Base-by-base conservation (phyloP, 192 early-diverging fungal species). In the Umbelopsis sp. region DNA sequence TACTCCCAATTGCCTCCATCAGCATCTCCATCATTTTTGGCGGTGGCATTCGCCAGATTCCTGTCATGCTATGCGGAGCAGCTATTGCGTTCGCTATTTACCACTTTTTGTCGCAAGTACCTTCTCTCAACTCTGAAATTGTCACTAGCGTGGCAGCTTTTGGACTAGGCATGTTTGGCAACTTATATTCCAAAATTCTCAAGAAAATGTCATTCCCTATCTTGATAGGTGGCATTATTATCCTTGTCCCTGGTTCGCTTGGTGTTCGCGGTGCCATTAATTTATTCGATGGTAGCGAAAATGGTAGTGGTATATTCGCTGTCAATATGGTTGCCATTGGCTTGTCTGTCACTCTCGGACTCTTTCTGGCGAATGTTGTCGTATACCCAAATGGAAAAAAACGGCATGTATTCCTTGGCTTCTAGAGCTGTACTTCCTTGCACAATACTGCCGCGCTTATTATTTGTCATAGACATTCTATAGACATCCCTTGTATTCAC, bases 171-270 rank as follows among this genome's bases (percentile, higher is more conserved):
- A 65, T 96, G 41, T 81, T 87, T 41, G 85, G 87, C 25, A 96
- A 97, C 74, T 72, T 92, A 32, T 89, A 95, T 76, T 90, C 91
- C 5, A 83, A 90, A 6, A 68, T 97, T 21, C 89, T 89, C 24
- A 84, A 90, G 66, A 81, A 87, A 31, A 85, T 91, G 8, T 93
- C 91, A 8, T 88, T 96, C 76, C 92, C 89, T 36, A 91, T 93
- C 14, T 87, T 96, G 43, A 77, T 96, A 32, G 88, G 90, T 54
- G 95, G 94, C 26, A 91, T 96, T 7, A 77, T 93, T 50, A 77
- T 95, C 43, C 81, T 95, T 72, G 94, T 95, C 0, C 96, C 95
- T 7, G 94, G 94, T 51, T 88, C 85, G 74, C 76, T 95, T n/a
- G 72, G 79, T 68, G 79, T 81, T 1, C 62, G 65, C 25, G 72